These are phyloP conservation scores for Suhomyces sp. DNA, from an alignment of 805 yeast species.

Conservation along the genomic window DNA sequence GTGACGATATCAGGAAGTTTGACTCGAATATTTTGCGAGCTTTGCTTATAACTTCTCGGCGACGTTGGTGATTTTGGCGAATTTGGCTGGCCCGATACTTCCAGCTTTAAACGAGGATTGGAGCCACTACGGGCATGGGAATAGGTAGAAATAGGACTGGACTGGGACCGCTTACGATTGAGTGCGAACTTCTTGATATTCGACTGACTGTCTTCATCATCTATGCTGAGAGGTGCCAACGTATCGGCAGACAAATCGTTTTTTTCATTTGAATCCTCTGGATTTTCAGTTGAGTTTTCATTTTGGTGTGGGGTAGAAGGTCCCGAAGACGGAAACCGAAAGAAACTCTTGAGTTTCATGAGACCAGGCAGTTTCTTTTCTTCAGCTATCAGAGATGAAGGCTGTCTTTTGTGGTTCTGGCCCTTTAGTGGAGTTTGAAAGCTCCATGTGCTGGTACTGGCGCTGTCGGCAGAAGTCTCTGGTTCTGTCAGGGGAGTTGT, in stretches of 20 bases:
- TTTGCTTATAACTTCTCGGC: slow-evolving; percentile 5
- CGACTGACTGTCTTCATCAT: not conserved
- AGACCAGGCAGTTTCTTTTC: slow-evolving; percentile 20
- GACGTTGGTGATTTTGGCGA: not conserved
- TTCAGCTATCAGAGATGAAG: slow-evolving; percentile 1
- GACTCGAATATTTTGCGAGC: slow-evolving; percentile 7
- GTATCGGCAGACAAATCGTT: not conserved
- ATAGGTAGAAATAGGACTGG: slow-evolving; percentile 3
- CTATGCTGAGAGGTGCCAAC: not conserved
- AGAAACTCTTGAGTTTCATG: slow-evolving; percentile 26
- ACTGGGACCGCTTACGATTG: slow-evolving; percentile 10
- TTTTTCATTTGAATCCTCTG: not conserved
- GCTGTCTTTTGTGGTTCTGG: not conserved
- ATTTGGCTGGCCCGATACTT: no score
- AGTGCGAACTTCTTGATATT: slow-evolving; percentile 1
- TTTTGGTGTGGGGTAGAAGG: no score
- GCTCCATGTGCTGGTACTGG: not conserved
- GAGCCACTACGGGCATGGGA: not conserved
- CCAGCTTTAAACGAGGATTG: not conserved
- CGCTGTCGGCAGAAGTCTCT: not conserved
- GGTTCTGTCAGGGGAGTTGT: not conserved
- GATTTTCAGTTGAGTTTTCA: not conserved
- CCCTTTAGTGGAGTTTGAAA: not conserved
- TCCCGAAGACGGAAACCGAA: slow-evolving; percentile 16
- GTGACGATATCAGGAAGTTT: slow-evolving; percentile 13